Conservation (phyloP, 495 filamentous ascomycete genomes). For the Aspergillus sparsus region DNA sequence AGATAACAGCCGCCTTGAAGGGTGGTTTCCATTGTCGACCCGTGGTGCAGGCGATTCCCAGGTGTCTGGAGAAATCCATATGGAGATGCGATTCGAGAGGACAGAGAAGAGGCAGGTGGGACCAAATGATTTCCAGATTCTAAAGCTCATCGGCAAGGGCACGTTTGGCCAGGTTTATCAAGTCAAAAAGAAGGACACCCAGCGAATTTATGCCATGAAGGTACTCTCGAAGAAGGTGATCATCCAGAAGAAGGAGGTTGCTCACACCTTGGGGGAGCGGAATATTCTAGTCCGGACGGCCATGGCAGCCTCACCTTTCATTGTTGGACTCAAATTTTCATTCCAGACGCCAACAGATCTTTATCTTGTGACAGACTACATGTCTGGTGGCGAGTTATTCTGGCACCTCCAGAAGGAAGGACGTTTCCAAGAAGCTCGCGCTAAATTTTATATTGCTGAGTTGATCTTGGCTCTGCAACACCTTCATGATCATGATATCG, state of each 20-base stretch:
- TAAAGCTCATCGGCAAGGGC: constrained; percentile 96
- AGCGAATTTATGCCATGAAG: constrained; percentile 98
- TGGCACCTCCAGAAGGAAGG: constrained; percentile 99
- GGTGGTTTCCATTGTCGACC: constrained; percentile 80
- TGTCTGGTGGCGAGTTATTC: constrained; percentile 98
- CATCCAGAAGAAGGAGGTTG: constrained; percentile 98
- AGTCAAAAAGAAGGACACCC: constrained; percentile 96
- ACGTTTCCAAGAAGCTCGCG: constrained; percentile 88
- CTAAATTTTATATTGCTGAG: constrained; percentile 99
- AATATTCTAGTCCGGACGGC: constrained; percentile 97
- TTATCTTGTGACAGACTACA: constrained; percentile 98
- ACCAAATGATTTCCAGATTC: constrained; percentile 93
- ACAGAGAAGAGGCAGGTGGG: constrained; percentile 93
- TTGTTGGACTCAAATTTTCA: constrained; percentile 97
- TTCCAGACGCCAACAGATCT: constrained; percentile 97
- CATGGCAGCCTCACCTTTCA: constrained; percentile 94
- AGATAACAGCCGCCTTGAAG: constrained; percentile 69
- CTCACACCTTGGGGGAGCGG: constrained; percentile 92
- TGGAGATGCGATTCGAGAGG: constrained; percentile 82
- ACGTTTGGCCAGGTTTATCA: constrained; percentile 99
- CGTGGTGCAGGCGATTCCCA: constrained; percentile 64
- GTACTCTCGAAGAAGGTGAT: constrained; percentile 99
- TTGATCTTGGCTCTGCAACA: constrained; percentile 94
- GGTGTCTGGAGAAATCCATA: constrained; percentile 87
- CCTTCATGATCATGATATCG: constrained; percentile 94